These are phyloP conservation scores for Phaffia rhodozyma DNA, from an alignment of 1,284 basidiomycete species.

Conservation along the genomic window DNA sequence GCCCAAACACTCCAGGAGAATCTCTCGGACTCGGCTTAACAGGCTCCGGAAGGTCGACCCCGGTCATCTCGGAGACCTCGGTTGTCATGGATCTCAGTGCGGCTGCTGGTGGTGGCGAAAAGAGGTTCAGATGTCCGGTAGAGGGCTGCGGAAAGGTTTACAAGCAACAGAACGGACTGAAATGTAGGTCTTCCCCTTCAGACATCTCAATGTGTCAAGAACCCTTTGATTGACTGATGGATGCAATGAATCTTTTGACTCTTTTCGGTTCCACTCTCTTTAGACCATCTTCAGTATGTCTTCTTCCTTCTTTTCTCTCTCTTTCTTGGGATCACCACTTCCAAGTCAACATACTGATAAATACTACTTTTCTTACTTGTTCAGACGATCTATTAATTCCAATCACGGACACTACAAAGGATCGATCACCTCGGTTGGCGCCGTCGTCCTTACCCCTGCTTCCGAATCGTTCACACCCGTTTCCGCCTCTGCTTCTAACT, in stretches of 20 bases:
- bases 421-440: constrained; percentile 1
- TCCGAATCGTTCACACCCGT: not conserved
- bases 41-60: no score
- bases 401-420: constrained; percentile 20
- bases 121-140: constrained; percentile 46
- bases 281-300: constrained; percentile 32
- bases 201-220: not conserved
- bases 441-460: constrained; percentile 4
- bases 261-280: constrained; percentile 22
- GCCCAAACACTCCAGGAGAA: no score
- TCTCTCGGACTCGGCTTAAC: no score
- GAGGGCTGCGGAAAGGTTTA: constrained; percentile 49
- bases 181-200: constrained; percentile 24
- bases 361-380: not conserved
- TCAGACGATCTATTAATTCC: constrained; percentile 23
- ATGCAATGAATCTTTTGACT: not conserved
- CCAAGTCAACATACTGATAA: not conserved
- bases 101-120: constrained; percentile 32
- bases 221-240: not conserved
- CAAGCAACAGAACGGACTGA: constrained; percentile 44
- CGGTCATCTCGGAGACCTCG: not conserved
- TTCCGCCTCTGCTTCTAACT: not conserved
- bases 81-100: not conserved
- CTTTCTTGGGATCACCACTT: not conserved
- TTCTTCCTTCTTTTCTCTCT: not conserved